Base-by-base conservation (phyloP, 805 yeast genomes). In the Metschnikowia gruessii region DNA sequence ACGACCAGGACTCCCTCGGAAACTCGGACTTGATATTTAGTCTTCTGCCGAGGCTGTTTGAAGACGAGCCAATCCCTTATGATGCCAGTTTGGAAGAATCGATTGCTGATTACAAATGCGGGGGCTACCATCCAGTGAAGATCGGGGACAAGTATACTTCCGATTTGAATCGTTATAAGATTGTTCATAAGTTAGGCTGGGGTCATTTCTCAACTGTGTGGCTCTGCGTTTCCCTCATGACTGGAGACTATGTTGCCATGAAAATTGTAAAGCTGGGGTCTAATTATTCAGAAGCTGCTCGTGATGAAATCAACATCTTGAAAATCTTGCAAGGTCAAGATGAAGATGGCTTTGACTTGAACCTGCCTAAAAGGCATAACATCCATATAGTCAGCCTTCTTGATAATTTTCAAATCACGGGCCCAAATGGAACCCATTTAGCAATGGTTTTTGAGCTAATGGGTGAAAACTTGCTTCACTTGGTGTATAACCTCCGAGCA, bases 361-460 rank as follows among this genome's bases (percentile, higher is more conserved):
- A 26, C 35, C 37, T 11, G 24, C 18, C 17, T 2, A n/a, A 16
- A 15, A 24, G 16, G 10, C 28, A 19, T 19, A 34, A n/a, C 21
- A 19, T 40, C 10, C 88, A 86, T 64, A 85, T 92, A 19, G 86
- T 94, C 39, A 83, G 82, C 43, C 70, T 94, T 34, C 66, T 89
- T 48, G 98, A 94, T 65, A 81, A 86, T 49, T 94, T 94, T 63
- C 80, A 82, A 46, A 96, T 92, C 61, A 68, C 72, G 35, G 99
- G 99, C 1, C 90, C 88, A 4, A 89, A 94, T 65, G 99, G 99
- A 1, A 75, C 79, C 2, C 99, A 94, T 66, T 84, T 90, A 10
- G 92, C 94, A 48, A 94, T 94, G 98, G 97, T 92, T 1, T 94
- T 94, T 64, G 99, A 94, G 68, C 96, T 94, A 0, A 72, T 94